Percentiles rank a stretch among this genome's conserved stretches.
These are phyloP conservation scores for Purshia tridentata DNA, from an alignment of 306 rosid genomes.

Conservation along the genomic window DNA sequence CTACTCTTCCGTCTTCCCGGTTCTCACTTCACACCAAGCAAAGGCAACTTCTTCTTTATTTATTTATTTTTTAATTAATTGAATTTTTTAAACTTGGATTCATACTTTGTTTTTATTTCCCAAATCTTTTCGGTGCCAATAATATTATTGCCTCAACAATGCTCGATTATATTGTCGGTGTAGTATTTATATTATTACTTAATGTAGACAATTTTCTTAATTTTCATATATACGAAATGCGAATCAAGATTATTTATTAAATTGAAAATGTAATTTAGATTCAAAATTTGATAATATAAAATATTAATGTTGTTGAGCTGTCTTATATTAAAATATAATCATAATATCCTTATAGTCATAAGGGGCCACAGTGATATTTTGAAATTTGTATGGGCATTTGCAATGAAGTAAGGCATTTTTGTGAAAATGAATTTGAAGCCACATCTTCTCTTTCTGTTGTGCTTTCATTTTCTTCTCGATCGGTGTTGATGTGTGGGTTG, in stretches of 20 bases:
- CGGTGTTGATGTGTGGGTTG: neutral
- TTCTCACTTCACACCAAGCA: neutral
- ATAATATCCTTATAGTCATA: neutral
- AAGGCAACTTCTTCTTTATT: neutral
- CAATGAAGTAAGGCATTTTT: neutral
- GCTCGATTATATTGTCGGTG: neutral
- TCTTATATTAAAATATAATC: too few species aligned
- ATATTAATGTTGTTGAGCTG: too few species aligned
- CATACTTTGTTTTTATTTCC: neutral
- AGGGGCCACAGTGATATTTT: neutral
- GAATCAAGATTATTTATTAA: too few species aligned
- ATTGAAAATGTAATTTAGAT: too few species aligned
- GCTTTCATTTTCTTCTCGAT: conserved; percentile 5
- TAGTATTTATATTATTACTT: neutral
- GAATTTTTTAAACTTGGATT: neutral
- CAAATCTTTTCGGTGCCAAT: neutral
- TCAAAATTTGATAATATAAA: too few species aligned
- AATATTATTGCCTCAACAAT: neutral
- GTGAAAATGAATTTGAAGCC: neutral
- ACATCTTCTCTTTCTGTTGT: neutral
- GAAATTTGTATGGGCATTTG: neutral
- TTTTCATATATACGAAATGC: too few species aligned
- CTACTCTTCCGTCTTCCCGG: neutral
- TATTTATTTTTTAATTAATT: neutral
- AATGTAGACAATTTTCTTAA: neutral